Percentiles rank a stretch among this genome's conserved stretches.
These are phyloP conservation scores for Fomitopsis pulvina DNA, from an alignment of 768 basidiomycete species.

Conservation along the genomic window DNA sequence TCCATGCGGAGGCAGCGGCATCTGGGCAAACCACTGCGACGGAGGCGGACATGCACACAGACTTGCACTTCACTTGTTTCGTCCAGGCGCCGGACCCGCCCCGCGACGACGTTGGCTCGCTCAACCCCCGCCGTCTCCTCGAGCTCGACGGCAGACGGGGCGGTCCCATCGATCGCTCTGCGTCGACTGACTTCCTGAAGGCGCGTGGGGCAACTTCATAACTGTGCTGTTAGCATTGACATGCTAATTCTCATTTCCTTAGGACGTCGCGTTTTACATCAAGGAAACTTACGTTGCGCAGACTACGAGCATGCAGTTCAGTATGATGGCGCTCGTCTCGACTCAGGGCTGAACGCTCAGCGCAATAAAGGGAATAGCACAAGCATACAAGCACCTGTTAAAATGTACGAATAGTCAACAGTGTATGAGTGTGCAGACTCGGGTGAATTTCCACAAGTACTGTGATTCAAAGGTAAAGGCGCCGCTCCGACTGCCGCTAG, in stretches of 20 bases:
- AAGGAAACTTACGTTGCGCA: conserved; percentile 51
- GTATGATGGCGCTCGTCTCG: conserved; percentile 53
- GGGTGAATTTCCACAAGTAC: too few relatives aligned
- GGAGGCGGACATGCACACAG: conserved; percentile 49
- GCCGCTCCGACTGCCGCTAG: too few relatives aligned
- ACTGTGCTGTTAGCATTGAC: conserved; percentile 1
- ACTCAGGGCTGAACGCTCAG: not conserved
- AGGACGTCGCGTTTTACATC: conserved; percentile 65
- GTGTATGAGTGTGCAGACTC: too few relatives aligned
- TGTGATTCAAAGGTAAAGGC: too few relatives aligned
- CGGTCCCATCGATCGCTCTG: conserved; percentile 78
- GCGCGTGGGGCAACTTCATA: conserved; percentile 26
- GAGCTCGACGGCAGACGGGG: conserved; percentile 79
- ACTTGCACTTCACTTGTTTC: conserved; percentile 87
- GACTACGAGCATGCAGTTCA: conserved; percentile 54
- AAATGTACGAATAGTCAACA: too few relatives aligned
- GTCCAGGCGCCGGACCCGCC: conserved; percentile 53
- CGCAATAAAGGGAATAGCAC: not conserved
- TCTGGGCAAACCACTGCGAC: conserved; percentile 67
- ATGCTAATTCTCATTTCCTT: not conserved
- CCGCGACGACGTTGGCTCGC: conserved; percentile 20
- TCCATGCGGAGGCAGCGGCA: conserved; percentile 66
- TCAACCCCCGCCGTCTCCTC: conserved; percentile 42
- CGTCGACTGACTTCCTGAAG: conserved; percentile 49
- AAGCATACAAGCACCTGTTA: not conserved